Percentiles rank a stretch among this genome's conserved stretches.
Evolutionary conservation across 1,284 basidiomycete genomes (phyloP).

Genomic region (Stereum hirsutum): DNA sequence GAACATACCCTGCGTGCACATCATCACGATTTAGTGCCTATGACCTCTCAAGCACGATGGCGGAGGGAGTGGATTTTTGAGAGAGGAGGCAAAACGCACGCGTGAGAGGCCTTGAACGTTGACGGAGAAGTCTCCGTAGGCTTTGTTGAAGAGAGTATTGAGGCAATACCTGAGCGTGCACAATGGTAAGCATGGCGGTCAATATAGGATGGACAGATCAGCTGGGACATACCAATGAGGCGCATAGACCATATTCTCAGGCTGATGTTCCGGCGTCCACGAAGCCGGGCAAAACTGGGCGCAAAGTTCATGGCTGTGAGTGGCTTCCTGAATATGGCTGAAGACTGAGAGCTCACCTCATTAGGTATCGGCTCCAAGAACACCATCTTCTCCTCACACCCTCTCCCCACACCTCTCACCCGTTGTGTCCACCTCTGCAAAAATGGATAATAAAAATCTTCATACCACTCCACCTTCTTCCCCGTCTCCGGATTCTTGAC

Average conservation of each 20-base stretch:
- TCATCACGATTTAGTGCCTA: not conserved
- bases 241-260: slow-evolving; percentile 76
- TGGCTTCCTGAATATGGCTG: not conserved
- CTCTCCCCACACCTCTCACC: slow-evolving; percentile 42
- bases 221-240: slow-evolving; percentile 75
- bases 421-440: slow-evolving; percentile 62
- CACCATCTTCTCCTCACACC: slow-evolving; percentile 57
- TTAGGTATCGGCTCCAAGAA: slow-evolving; percentile 87
- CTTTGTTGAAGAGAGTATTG: slow-evolving; percentile 75
- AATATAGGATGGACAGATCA: no score
- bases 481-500: slow-evolving; percentile 53
- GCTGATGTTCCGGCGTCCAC: slow-evolving; percentile 58
- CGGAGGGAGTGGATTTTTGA: not conserved
- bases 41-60: not conserved
- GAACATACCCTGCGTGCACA: slow-evolving; percentile 72
- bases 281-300: slow-evolving; percentile 66
- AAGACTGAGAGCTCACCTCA: slow-evolving; percentile 51
- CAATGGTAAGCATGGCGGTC: not conserved
- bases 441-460: slow-evolving; percentile 82
- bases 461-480: slow-evolving; percentile 73
- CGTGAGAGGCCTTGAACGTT: slow-evolving; percentile 86
- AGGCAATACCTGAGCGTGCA: slow-evolving; percentile 70
- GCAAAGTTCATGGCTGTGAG: not conserved
- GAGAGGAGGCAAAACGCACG: slow-evolving; percentile 34
- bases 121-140: slow-evolving; percentile 74